Base-by-base conservation (phyloP, 2,329 filamentous ascomycete species). In the Diplodia corticola region DNA sequence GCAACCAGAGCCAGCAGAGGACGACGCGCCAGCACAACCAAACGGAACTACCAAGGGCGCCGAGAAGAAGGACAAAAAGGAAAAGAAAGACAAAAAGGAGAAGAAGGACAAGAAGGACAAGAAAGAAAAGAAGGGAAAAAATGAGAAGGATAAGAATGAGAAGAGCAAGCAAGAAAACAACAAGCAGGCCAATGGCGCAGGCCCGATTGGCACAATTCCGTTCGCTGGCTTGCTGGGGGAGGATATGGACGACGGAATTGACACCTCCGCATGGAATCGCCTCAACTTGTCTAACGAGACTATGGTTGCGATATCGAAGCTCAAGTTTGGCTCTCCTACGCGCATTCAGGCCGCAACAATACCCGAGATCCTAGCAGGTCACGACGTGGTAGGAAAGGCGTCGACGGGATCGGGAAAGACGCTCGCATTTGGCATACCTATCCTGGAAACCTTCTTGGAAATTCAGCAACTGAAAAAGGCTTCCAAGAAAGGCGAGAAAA, bases 371-470 rank as follows among this genome's bases (percentile, higher is more conserved):
- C 76, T 94, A 22, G 86, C 87, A 5, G 94, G 94, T 0, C 91
- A 91, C 75, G 94, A 99, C 77, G 90, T 98, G 17, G 91, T 99
- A 69, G 95, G 95, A 49, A 99, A 99, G 80, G 95, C 95, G 1
- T 90, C 94, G 12, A 99, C 95, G 0, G 95, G 95, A 70, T 98
- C 95, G 15, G 95, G 95, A 71, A 99, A 99, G 80, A 99, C 95
- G 0, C 82, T 99, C 51, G 94, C 95, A 0, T 99, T 97, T 77
- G 92, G 90, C 1, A 93, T 99, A 69, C 95, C 95, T 0, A 95
- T 99, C 65, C 82, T 98, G 10, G 93, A 99, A 77, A 84, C 86
- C 65, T 97, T 90, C 83, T 79, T 99, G 6, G 84, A 71, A 12
- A 69, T 69, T 5, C 26, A 67, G 35, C 69, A 77, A 76, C 15